Base-by-base conservation (phyloP, 2,329 filamentous ascomycete genomes). In the Cytospora schulzeri region DNA sequence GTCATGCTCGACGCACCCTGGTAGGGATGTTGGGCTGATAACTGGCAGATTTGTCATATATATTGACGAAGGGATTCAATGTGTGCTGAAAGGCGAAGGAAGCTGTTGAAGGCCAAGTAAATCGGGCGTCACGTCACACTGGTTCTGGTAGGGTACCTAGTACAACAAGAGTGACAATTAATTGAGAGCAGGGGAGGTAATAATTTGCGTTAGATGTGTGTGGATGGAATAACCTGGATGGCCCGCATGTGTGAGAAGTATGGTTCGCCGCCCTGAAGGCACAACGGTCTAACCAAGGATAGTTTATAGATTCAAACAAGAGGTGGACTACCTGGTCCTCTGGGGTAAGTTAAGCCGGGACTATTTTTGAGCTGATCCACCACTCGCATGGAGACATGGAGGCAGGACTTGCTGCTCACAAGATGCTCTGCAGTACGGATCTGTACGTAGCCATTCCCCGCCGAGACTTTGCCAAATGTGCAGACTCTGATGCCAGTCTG, bases 251-350 rank as follows among this genome's bases (percentile, higher is more conserved):
- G 45, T 14, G 15, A 33, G 58, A 29, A 55, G 38, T 60, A 66
- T 59, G 65, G 62, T 65, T 59, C 55, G 62, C 58, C 54, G 62
- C 45, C 64, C 33, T 64, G 50, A 57, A 57, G 22, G 45, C 15
- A 53, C 57, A 26, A 45, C 33, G 29, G 58, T 50, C 65, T 65
- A 65, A 35, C 57, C 65, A 52, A 54, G 62, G 50, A 65, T 52
- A 51, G 48, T 35, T 56, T 54, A 35, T 35, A 38, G 62, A 9
- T 24, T 12, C 12, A 41, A 35, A n/a, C 48, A 56, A 26, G 54
- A 29, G 38, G 60, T 50, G n/a, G n/a, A n/a, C n/a, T n/a, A 62
- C 60, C 60, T 62, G 4, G 12, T 11, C 33, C 15, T 15, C 33
- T 35, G 52, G 60, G 60, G 45, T 38, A 52, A 57, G 33, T 57